A percentile compares a stretch with the other conserved stretches of the same genome.
phyloP scores from a whole-genome alignment of 805 yeast genomes.

The Maudiozyma saulgeensis region DNA sequence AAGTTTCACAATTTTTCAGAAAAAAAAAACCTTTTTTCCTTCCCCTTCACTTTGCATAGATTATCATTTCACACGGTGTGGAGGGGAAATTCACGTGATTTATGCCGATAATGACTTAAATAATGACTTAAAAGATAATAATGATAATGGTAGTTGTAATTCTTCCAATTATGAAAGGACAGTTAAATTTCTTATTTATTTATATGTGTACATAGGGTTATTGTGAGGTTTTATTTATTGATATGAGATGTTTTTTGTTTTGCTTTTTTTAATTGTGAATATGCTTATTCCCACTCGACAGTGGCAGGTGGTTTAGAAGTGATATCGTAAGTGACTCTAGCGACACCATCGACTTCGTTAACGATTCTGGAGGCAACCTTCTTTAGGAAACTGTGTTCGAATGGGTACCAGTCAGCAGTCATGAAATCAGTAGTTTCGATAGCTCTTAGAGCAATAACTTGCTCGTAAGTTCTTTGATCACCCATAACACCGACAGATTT shows the following conservation, averaged over 20 bases:
- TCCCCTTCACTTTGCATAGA: too few species aligned
- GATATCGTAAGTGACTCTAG: conserved; percentile 96
- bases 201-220: neutral
- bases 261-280: neutral
- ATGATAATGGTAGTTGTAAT: too few species aligned
- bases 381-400: conserved; percentile 87
- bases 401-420: conserved; percentile 99
- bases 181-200: neutral
- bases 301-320: conserved; percentile 99
- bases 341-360: conserved; percentile 97
- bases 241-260: neutral
- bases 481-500: conserved; percentile 99
- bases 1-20: too few species aligned
- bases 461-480: conserved; percentile 98
- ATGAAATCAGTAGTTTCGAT: conserved; percentile 96
- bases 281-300: conserved; percentile 89
- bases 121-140: too few species aligned
- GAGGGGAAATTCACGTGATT: too few species aligned
- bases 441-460: conserved; percentile 97
- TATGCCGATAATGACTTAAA: too few species aligned
- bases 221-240: neutral
- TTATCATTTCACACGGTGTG: too few species aligned
- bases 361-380: conserved; percentile 91
- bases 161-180: too few species aligned
- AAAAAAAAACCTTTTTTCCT: too few species aligned